Evolutionary conservation across 805 yeast species (phyloP), one percentile per base, ranked within the genome.

Genomic region (Teunomyces stri): DNA sequence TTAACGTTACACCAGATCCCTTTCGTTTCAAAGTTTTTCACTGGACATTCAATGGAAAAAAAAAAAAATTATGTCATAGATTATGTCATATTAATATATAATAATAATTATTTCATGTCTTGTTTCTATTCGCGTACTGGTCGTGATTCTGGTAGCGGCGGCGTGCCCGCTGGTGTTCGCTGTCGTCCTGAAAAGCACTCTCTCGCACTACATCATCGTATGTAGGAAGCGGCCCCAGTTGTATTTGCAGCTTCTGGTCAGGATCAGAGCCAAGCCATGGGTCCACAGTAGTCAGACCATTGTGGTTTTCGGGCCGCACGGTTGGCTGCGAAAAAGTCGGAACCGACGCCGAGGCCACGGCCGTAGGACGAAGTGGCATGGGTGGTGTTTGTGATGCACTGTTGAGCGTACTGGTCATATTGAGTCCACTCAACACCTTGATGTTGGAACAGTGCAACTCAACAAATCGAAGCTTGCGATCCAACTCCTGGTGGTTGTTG

Each of bases 121-220:
- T n/a, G 15, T 31, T 31, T 31, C 4, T 25, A 9, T 25, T 25
- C 11, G 27, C 27, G 50, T 61, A 62, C 36, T 56, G 61, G 25
- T 62, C 61, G 43, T 62, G 66, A 42, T 63, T 69, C 45, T 62
- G 66, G 52, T 66, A 68, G 46, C 70, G 53, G 48, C 68, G 56
- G 38, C 72, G 48, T 3, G 71, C 72, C 13, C 68, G 45, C 42
- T 54, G 56, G 42, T 69, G 70, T 42, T 69, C 73, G 37, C 62
- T 51, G 29, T 58, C 56, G 46, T 66, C 62, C 48, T 68, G 73
- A 46, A 53, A 62, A 13, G 58, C 52, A 18, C 55, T 49, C 43
- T 68, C 72, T 22, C 60, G 50, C 46, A 69, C 52, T 5, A 62
- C 74, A 25, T 69, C 75, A 31, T 68, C 72, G 52, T 70, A 70